Evolutionary conservation across 1,284 basidiomycete genomes (phyloP).

Genomic region (Anthracocystis setariae): DNA sequence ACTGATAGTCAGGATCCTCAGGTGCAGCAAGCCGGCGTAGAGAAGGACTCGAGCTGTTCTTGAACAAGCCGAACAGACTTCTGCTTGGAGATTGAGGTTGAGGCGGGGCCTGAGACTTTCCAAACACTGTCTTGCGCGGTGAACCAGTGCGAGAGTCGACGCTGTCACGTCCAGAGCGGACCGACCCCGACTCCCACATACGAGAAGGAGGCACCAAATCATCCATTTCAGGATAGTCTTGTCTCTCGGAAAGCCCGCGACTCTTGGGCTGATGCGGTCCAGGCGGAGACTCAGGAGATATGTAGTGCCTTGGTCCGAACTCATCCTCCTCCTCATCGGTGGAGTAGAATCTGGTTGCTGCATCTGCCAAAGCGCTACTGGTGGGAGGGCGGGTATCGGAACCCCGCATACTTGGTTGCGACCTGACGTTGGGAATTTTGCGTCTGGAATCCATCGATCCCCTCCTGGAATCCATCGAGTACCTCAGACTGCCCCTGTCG

Average conservation of each 20-base stretch:
- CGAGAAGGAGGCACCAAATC: constrained; percentile 34
- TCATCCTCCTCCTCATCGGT: constrained; percentile 10
- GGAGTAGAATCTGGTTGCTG: constrained; percentile 6
- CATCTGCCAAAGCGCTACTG: constrained; percentile 24
- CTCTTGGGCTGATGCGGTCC: constrained; percentile 14
- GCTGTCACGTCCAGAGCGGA: constrained; percentile 17
- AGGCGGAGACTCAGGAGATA: constrained; percentile 7
- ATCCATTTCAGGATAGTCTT: constrained; percentile 37
- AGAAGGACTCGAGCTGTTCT: constrained; percentile 35
- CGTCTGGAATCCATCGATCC: constrained; percentile 32
- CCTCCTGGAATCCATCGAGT: constrained; percentile 20
- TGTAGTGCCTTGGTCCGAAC: constrained; percentile 5
- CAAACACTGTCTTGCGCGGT: background rate
- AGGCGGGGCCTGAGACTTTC: background rate
- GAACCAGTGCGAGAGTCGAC: constrained; percentile 10
- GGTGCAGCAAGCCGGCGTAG: constrained; percentile 30
- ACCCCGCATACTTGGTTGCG: constrained; percentile 20
- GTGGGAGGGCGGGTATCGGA: constrained; percentile 6
- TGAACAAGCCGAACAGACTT: constrained; percentile 18
- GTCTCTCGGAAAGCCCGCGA: constrained; percentile 8
- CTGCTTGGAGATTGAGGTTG: constrained; percentile 7
- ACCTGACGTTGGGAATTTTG: constrained; percentile 12
- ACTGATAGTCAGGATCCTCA: constrained; percentile 43
- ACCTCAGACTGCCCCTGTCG: constrained; percentile 6
- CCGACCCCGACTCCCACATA: constrained; percentile 18